Conservation (phyloP, 495 filamentous ascomycete species). For the Aspergillus incahuasiensis region DNA sequence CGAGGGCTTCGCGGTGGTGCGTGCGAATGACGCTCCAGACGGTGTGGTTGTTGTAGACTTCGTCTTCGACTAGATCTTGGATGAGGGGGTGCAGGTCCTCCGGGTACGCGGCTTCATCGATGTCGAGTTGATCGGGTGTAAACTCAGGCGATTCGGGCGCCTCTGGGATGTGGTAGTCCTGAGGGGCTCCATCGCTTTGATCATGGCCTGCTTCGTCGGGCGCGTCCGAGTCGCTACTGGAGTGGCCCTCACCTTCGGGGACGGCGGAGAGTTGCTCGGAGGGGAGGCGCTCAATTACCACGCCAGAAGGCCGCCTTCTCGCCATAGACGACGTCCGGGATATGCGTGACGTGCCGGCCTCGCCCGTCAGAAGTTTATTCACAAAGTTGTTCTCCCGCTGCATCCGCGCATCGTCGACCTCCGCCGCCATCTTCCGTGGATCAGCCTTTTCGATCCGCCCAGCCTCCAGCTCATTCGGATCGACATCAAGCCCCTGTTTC, state of each 20-base stretch:
- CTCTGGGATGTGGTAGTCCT: conserved; percentile 14
- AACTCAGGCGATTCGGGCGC: conserved; percentile 10
- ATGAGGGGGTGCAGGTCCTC: conserved; percentile 41
- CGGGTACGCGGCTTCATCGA: conserved; percentile 26
- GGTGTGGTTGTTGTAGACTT: conserved; percentile 47
- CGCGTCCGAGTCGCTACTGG: conserved; percentile 11
- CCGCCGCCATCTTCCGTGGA: conserved; percentile 38
- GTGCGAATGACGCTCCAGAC: conserved; percentile 51
- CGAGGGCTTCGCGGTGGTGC: conserved; percentile 46
- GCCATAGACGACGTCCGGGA: conserved; percentile 29
- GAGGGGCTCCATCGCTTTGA: conserved; percentile 19
- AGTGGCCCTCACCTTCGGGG: conserved; percentile 19
- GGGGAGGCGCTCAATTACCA: not conserved
- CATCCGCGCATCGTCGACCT: conserved; percentile 39
- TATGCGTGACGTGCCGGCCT: conserved; percentile 20
- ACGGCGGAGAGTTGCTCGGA: conserved; percentile 22
- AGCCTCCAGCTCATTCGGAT: conserved; percentile 37
- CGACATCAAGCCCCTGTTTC: conserved; percentile 30
- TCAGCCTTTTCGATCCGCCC: conserved; percentile 32
- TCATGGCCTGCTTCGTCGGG: conserved; percentile 7
- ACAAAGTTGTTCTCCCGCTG: conserved; percentile 40
- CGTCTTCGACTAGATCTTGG: conserved; percentile 38
- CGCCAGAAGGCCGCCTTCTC: not conserved
- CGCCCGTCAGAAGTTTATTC: conserved; percentile 33
- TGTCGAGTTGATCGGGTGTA: conserved; percentile 4